Evolutionary conservation across 306 rosid genomes (phyloP), one percentile per base, ranked within the genome.

Genomic region (Echinosophora koreensis): DNA sequence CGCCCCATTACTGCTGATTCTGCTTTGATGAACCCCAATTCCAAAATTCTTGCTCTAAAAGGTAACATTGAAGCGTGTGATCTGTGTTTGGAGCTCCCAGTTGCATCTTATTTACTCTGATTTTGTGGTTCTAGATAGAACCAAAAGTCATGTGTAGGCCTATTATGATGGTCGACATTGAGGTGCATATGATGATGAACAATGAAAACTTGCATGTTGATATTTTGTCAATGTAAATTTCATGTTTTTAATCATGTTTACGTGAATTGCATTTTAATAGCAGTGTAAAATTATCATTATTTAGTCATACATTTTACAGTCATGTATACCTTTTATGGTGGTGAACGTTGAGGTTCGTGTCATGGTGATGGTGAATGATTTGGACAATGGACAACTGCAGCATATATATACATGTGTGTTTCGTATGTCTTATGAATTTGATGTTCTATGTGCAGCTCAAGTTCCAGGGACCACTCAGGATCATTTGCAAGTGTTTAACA

Each of bases 1-100:
- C 90, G 97, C 2, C 94, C 97, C 9, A 89, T 91, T 44, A 91
- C 97, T 1, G 97, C 97, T 12, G 97, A 91, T 74, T 91, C 94
- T 14, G 94, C 94, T 39, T 68, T 91, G 80, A 91, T 91, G 97
- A 89, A 91, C 71, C 97, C 94, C 13, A 86, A 80, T 65, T 35
- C 92, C 66, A 83, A 85, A 87, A 91, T 91, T 81, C 92, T 91
- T 6, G 97, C 97, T 47, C 91, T 89, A 2, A 91, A 91, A 82
- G 97, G 97, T 87, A 3, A 2, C 51, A 8, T 55, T 49, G 1
- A 5, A 35, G 46, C 18, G 16, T 81, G 27, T 11, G 27, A n/a
- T 79, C 50, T 81, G 74, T 30, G 18, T 41, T 41, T 38, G 32
- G 27, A 63, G 70, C 70, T 34, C 64, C 8, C 37, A 28, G 3